These are phyloP conservation scores for Allium cepa DNA, from an alignment of 106 monocot species.

Conservation along the genomic window DNA sequence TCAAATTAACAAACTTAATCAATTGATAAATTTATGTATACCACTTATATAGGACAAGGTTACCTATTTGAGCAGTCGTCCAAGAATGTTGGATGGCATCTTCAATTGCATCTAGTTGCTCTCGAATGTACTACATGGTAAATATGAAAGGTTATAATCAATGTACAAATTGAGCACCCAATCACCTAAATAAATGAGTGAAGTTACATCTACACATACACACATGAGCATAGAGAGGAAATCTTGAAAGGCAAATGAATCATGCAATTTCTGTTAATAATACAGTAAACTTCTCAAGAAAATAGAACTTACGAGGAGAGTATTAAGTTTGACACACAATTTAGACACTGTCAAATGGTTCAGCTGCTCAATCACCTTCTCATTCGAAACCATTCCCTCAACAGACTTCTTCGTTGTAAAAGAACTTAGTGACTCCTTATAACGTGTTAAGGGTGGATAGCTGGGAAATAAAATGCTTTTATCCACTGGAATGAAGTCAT, in stretches of 20 bases:
- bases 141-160: neutral
- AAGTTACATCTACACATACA: neutral
- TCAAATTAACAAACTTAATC: too few species aligned
- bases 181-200: neutral
- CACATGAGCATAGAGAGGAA: neutral
- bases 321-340: constrained; percentile 71
- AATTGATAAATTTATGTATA: neutral
- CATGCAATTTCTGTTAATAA: too few species aligned
- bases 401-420: constrained; percentile 50
- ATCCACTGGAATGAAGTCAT: constrained; percentile 22
- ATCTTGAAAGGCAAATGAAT: neutral
- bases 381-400: constrained; percentile 22
- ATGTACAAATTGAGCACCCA: too few species aligned
- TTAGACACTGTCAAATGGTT: constrained; percentile 36
- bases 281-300: neutral
- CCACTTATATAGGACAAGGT: neutral
- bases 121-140: constrained; percentile 47
- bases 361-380: constrained; percentile 25
- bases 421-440: constrained; percentile 35
- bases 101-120: constrained; percentile 64
- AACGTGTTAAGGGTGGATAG: constrained; percentile 50
- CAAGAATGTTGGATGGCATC: constrained; percentile 55
- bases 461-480: constrained; percentile 35
- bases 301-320: constrained; percentile 41
- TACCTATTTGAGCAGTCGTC: constrained; percentile 40